phyloP scores from a whole-genome alignment of 169 alveolate genomes.

The Plasmodium adleri region DNA sequence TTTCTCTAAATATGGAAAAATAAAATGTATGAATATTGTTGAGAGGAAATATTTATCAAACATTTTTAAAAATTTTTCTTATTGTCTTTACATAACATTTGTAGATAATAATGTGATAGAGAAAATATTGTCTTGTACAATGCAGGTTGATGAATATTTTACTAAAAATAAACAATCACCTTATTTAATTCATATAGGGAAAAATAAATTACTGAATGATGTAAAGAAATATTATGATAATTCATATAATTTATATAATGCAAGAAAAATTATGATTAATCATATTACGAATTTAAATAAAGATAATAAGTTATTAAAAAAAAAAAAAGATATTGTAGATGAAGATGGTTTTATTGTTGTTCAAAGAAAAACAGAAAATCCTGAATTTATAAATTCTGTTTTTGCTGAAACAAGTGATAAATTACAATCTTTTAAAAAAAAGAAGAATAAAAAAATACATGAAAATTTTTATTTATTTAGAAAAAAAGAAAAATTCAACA shows the following conservation, averaged over 20 bases:
- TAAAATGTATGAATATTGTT: constrained; percentile 33
- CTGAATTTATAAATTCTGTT: constrained; percentile 53
- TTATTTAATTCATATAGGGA: constrained; percentile 31
- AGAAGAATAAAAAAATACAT: constrained; percentile 52
- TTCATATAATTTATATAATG: constrained; percentile 44
- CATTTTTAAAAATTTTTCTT: constrained; percentile 54
- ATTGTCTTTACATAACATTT: constrained; percentile 42
- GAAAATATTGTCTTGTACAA: constrained; percentile 20
- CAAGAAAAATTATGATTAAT: constrained; percentile 51
- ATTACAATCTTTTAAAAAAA: constrained; percentile 33
- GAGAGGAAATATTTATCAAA: constrained; percentile 46
- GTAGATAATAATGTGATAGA: constrained; percentile 47
- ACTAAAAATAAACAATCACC: constrained; percentile 40
- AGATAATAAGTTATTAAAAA: constrained; percentile 19
- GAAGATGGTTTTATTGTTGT: constrained; percentile 70
- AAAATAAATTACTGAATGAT: constrained; percentile 28
- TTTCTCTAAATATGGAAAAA: constrained; percentile 61
- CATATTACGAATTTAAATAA: constrained; percentile 49
- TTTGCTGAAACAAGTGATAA: constrained; percentile 30
- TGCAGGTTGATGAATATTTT: constrained; percentile 39
- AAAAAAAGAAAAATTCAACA: constrained; percentile 40
- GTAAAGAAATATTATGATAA: constrained; percentile 51
- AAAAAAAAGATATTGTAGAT: constrained; percentile 29
- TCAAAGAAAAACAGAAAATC: constrained; percentile 44
- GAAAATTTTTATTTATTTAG: constrained; percentile 64